A percentile compares a stretch with the other conserved stretches of the same genome.
phyloP scores from a whole-genome alignment of 116 monocot genomes.

The Posidonia oceanica region DNA sequence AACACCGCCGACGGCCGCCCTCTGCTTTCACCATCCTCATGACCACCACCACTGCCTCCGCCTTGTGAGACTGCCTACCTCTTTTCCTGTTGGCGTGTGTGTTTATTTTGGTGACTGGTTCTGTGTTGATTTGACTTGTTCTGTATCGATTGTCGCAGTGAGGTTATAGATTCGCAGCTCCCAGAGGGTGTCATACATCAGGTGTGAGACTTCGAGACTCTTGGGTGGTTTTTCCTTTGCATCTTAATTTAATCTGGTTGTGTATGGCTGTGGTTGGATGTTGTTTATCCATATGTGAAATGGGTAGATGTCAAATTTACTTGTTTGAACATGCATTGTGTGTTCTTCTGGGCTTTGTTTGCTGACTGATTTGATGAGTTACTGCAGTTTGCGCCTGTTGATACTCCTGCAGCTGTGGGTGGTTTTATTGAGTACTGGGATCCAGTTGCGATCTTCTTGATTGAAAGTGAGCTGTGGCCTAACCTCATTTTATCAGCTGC shows the following conservation, averaged over 20 bases:
- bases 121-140: not conserved
- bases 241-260: too few relatives aligned
- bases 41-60: constrained; percentile 59
- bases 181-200: constrained; percentile 80
- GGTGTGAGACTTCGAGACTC: constrained; percentile 14
- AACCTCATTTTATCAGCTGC: constrained; percentile 84
- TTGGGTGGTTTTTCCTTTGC: not conserved
- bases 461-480: constrained; percentile 99
- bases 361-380: not conserved
- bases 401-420: constrained; percentile 53
- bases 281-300: not conserved
- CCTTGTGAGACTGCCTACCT: constrained; percentile 38
- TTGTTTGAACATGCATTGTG: not conserved
- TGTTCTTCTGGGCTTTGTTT: too few relatives aligned
- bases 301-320: not conserved
- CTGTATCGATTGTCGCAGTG: constrained; percentile 32
- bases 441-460: constrained; percentile 63
- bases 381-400: constrained; percentile 79
- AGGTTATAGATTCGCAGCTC: constrained; percentile 67
- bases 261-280: too few relatives aligned
- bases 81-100: not conserved
- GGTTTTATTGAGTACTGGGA: constrained; percentile 70
- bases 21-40: constrained; percentile 31
- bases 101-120: not conserved
- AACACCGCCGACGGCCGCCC: constrained; percentile 6